A percentile compares a stretch with the other conserved stretches of the same genome.
phyloP scores from a whole-genome alignment of 1,284 basidiomycete species.

The Prillingera fragicola region DNA sequence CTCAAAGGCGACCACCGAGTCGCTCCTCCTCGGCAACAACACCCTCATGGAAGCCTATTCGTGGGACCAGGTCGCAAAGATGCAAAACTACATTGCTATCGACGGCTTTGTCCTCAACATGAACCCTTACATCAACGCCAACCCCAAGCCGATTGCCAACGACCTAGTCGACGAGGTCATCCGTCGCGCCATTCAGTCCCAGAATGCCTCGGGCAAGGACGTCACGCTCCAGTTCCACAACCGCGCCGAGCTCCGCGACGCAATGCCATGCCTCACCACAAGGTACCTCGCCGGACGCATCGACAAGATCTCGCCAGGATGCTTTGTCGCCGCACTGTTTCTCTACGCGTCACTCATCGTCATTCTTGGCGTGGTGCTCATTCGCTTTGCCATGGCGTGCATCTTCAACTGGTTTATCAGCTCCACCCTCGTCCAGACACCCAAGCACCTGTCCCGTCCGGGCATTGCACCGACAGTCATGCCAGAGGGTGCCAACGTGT shows the following conservation, averaged over 20 bases:
- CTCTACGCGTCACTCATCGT: slow-evolving; percentile 87
- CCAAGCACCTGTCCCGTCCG: slow-evolving; percentile 60
- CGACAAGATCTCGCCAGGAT: slow-evolving; percentile 93
- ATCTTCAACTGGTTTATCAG: slow-evolving; percentile 96
- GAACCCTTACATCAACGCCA: slow-evolving; percentile 72
- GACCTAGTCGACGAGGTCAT: slow-evolving; percentile 81
- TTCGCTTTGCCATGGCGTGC: slow-evolving; percentile 93
- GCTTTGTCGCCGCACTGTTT: slow-evolving; percentile 83
- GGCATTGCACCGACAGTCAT: slow-evolving; percentile 89
- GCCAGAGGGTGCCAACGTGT: slow-evolving; percentile 88
- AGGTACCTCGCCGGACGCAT: slow-evolving; percentile 91
- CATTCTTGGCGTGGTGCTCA: slow-evolving; percentile 82
- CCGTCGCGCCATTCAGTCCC: slow-evolving; percentile 61
- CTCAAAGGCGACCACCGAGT: slow-evolving; percentile 51
- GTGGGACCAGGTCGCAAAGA: slow-evolving; percentile 71
- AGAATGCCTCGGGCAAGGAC: slow-evolving; percentile 68
- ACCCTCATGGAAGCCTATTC: slow-evolving; percentile 70
- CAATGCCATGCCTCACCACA: slow-evolving; percentile 71
- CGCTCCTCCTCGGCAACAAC: slow-evolving; percentile 62
- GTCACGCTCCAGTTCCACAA: slow-evolving; percentile 79
- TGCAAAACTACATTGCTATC: slow-evolving; percentile 73
- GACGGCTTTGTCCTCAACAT: slow-evolving; percentile 94
- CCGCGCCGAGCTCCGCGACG: slow-evolving; percentile 59
- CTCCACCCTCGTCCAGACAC: slow-evolving; percentile 66
- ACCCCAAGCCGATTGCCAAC: slow-evolving; percentile 60